Evolutionary conservation across 306 rosid genomes (phyloP), one percentile per base, ranked within the genome.

Genomic region (Inga laurina): DNA sequence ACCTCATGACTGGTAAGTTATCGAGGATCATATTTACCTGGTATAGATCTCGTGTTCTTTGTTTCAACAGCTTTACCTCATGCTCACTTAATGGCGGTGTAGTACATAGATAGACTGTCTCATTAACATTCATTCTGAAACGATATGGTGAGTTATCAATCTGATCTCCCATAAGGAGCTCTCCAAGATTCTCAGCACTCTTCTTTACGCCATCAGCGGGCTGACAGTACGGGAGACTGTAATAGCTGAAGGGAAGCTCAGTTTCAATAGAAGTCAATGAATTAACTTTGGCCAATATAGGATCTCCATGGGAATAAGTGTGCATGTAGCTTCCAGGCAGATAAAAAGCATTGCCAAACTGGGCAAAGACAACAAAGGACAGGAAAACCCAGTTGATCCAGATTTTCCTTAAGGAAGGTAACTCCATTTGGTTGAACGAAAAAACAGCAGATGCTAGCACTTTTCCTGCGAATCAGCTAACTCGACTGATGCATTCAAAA

Each of bases 271-370:
- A 95, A 66, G 98, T 95, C 92, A 95, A 85, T 65, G 98, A 95
- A 90, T 95, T 92, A 70, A 95, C 95, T 83, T 95, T 95, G 27
- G 95, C 91, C 74, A n/a, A 77, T 67, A 95, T 93, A 7, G 6
- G 14, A 46, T 90, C 90, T 76, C 85, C 89, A 51, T 79, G 70
- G n/a, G 95, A 83, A 88, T 93, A 95, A 3, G 94, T 92, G 77
- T 93, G 91, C 97, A 93, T 92, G 92, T 93, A 95, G 86, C 97
- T 95, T 57, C 97, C 98, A 0, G 98, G 98, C 7, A 95, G 97
- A 82, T 93, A 95, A 85, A 95, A 95, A 37, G 91, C 97, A 89
- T 87, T 37, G 69, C 88, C 68, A 71, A 80, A 32, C 76, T 82
- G 85, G 51, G 86, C 77, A 82, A 85, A 85, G n/a, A 85, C 79